Evolutionary conservation across 1,139 yeast species (phyloP), one percentile per base, ranked within the genome.

Genomic region (Hyphopichia buzzinii): DNA sequence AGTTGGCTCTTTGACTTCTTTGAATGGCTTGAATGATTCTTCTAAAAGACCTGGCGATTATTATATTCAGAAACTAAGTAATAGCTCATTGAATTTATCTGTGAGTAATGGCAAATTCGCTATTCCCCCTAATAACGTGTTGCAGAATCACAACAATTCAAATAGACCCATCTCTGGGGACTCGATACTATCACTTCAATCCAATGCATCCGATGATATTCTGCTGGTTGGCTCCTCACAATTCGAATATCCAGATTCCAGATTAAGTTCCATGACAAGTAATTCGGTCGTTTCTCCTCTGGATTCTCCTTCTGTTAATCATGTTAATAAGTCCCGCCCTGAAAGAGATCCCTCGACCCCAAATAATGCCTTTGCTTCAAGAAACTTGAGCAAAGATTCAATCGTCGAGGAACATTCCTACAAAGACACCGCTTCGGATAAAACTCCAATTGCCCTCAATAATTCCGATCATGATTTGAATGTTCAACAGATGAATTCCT

Each of bases 11-110:
- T 34, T 50, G 37, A 39, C 60, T 26, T 54, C 62, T 15, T 48
- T 62, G 25, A 41, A 53, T 13, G 48, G 52, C 3, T 39, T 52
- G n/a, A 49, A 41, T 29, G 67, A 58, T 22, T 43, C 37, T 15
- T 24, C 39, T 17, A 67, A 67, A 41, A 48, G 75, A 30, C 76
- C 76, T 1, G 68, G 74, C 27, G 74, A 69, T 44, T 68, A 67
- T 46, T 70, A 59, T 42, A 58, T 67, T 29, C 62, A 61, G 35
- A 65, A 63, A 39, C 45, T 67, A 31, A 54, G 49, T 34, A 42
- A 43, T 25, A 42, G 45, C 24, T 39, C 46, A n/a, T 21, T 37
- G 14, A 42, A 42, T 28, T 31, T 47, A 25, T 17, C 35, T 13
- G 23, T 29, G 12, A 19, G 17, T 6, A 31, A 35, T n/a, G 21